Evolutionary conservation across 495 filamentous ascomycete species (phyloP), one percentile per base, ranked within the genome.

Genomic region (Hypoxylon rickii): DNA sequence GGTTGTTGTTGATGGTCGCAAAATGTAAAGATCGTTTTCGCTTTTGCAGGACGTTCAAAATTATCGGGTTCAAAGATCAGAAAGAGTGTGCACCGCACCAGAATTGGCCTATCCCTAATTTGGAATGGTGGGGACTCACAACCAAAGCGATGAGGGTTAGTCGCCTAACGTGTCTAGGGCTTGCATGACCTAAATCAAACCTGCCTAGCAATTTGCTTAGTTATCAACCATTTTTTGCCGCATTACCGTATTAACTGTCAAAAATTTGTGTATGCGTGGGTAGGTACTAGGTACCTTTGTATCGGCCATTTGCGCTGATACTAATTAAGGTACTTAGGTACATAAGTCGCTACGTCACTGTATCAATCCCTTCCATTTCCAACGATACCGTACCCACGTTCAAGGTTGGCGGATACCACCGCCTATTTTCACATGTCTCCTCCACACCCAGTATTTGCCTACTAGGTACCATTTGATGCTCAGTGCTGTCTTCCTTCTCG

Each of bases 141-240:
- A 26, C 26, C 41, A 66, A 69, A 70, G 69, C 69, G 68, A 73
- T 29, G 58, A 58, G 62, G 51, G 50, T 55, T 70, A 63, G 58
- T 65, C 70, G 76, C 67, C 72, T 72, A 44, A 61, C 58, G 67
- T 51, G 53, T 41, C 62, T 68, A 70, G 67, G 72, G 76, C 73
- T 75, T 69, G 68, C 70, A 71, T 73, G 61, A 78, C 76, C 76
- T 78, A 78, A 69, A n/a, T n/a, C n/a, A n/a, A n/a, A n/a, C n/a
- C n/a, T n/a, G n/a, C n/a, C 39, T 53, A 17, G 15, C 37, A 41
- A 36, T 3, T 8, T 21, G 4, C 10, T 29, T 4, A 29, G 24
- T 29, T 29, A 4, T 10, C 4, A 29, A 10, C 24, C n/a, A n/a
- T n/a, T n/a, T n/a, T n/a, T n/a, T n/a, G n/a, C n/a, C n/a, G n/a